Percentiles rank a stretch among this genome's conserved stretches.
phyloP scores from a whole-genome alignment of 2,329 filamentous ascomycete genomes.

The Monilinia vaccinii-corymbosi region DNA sequence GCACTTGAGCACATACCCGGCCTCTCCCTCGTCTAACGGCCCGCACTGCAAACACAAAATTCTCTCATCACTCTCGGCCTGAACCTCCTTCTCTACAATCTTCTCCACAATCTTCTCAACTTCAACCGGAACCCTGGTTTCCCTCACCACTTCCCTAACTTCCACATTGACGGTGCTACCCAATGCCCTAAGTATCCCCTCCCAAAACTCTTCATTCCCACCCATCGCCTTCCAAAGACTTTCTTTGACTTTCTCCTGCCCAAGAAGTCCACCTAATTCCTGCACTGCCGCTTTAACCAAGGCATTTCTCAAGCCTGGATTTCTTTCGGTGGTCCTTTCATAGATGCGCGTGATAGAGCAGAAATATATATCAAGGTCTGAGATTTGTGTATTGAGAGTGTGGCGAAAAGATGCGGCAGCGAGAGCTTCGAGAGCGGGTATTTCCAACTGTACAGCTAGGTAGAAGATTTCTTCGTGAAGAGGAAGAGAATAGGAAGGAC shows the following conservation, averaged over 20 bases:
- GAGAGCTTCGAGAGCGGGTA: constrained; percentile 10
- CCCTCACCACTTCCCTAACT: constrained; percentile 8
- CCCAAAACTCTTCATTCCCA: constrained; percentile 17
- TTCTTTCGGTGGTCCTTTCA: neutral
- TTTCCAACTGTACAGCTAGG: constrained; percentile 12
- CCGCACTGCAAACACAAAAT: constrained; percentile 19
- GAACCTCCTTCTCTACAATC: constrained; percentile 2
- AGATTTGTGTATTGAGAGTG: constrained; percentile 12
- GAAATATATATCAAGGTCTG: constrained; percentile 9
- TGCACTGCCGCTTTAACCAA: constrained; percentile 16
- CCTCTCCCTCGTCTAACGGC: constrained; percentile 11
- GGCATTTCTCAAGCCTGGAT: constrained; percentile 11
- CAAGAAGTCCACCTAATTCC: constrained; percentile 15
- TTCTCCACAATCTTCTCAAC: constrained; percentile 11
- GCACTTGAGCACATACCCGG: constrained; percentile 11
- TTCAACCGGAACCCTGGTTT: constrained; percentile 18
- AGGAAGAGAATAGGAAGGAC: constrained; percentile 9
- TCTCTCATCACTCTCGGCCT: constrained; percentile 4
- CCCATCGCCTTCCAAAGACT: constrained; percentile 12
- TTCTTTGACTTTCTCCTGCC: neutral
- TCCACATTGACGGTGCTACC: neutral
- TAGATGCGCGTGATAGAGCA: constrained; percentile 13
- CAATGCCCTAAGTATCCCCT: constrained; percentile 14
- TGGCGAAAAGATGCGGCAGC: constrained; percentile 12
- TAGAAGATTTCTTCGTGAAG: constrained; percentile 18